A percentile compares a stretch with the other conserved stretches of the same genome.
Conservation (phyloP, 1,284 basidiomycete species). For the Cutaneotrichosporon cutaneum region DNA sequence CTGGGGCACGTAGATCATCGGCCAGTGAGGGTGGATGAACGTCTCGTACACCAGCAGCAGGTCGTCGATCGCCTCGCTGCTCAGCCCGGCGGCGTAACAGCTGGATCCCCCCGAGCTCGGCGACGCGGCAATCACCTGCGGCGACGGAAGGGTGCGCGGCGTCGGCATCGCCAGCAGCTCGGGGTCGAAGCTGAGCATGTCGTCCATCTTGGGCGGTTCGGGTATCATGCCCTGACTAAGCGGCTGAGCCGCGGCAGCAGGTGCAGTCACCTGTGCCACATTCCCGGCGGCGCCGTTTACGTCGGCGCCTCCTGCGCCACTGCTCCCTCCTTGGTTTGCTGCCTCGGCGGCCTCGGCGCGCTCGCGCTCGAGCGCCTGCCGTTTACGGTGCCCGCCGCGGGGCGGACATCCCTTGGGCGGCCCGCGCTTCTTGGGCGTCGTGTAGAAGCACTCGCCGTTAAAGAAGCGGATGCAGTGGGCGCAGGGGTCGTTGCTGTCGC, state of each 20-base stretch:
- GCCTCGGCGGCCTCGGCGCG: constrained; percentile 6
- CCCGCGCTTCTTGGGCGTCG: constrained; percentile 21
- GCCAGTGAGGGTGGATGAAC: constrained; percentile 28
- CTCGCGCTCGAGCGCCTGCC: constrained; percentile 2
- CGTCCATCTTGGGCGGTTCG: not conserved
- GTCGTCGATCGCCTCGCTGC: constrained; percentile 19
- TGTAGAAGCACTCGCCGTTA: constrained; percentile 23
- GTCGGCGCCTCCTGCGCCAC: not conserved
- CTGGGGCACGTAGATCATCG: constrained; percentile 21
- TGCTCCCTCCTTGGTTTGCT: not conserved
- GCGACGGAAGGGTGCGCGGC: not conserved
- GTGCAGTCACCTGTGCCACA: not conserved
- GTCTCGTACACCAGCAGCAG: constrained; percentile 23
- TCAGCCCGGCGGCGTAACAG: constrained; percentile 18
- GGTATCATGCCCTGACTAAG: not conserved
- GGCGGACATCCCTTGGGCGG: constrained; percentile 25
- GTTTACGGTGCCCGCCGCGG: constrained; percentile 20
- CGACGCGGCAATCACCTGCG: not conserved
- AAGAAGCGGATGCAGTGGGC: constrained; percentile 25
- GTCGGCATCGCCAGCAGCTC: not conserved
- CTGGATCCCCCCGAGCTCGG: not conserved
- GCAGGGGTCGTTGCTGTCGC: constrained; percentile 23
- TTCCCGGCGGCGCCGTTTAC: not conserved
- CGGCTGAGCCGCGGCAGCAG: not conserved
- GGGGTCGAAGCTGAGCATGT: constrained; percentile 5